Evolutionary conservation across 495 filamentous ascomycete genomes (phyloP).

Genomic region (Saxophila tyrrhenica): DNA sequence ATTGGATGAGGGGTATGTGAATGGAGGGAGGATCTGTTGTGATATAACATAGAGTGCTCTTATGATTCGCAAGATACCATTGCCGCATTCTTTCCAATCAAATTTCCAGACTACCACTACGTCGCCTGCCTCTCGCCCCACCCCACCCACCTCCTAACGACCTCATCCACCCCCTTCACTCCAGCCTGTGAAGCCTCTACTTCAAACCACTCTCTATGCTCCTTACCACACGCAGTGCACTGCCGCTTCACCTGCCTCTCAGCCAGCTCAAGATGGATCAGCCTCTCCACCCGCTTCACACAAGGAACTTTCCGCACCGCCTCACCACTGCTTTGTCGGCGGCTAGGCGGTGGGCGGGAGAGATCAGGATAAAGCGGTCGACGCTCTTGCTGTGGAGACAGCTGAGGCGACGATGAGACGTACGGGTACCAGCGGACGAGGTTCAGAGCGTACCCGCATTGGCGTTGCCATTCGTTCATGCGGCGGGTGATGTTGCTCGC

Average conservation of each 20-base stretch:
- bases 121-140: slow-evolving; percentile 57
- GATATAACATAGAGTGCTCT: too few relatives aligned
- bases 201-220: slow-evolving; percentile 95
- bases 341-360: slow-evolving; percentile 1
- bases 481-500: slow-evolving; percentile 83
- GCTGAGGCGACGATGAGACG: slow-evolving; percentile 37
- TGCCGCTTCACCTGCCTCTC: slow-evolving; percentile 54
- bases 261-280: slow-evolving; percentile 82
- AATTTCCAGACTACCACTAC: too few relatives aligned
- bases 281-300: slow-evolving; percentile 74
- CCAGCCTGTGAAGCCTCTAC: slow-evolving; percentile 63
- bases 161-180: slow-evolving; percentile 66
- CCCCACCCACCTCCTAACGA: slow-evolving; percentile 72
- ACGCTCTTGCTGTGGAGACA: slow-evolving; percentile 23
- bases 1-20: too few relatives aligned
- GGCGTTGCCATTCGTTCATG: slow-evolving; percentile 81
- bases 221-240: slow-evolving; percentile 71
- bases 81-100: too few relatives aligned
- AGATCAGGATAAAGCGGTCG: slow-evolving; percentile 18
- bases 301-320: slow-evolving; percentile 57
- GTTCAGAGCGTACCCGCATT: slow-evolving; percentile 79
- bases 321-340: slow-evolving; percentile 1
- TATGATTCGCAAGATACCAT: too few relatives aligned
- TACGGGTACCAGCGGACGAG: slow-evolving; percentile 90
- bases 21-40: too few relatives aligned